Evolutionary conservation across 352 stramenopile species (phyloP).

Genomic region (Phytophthora boehmeriae): DNA sequence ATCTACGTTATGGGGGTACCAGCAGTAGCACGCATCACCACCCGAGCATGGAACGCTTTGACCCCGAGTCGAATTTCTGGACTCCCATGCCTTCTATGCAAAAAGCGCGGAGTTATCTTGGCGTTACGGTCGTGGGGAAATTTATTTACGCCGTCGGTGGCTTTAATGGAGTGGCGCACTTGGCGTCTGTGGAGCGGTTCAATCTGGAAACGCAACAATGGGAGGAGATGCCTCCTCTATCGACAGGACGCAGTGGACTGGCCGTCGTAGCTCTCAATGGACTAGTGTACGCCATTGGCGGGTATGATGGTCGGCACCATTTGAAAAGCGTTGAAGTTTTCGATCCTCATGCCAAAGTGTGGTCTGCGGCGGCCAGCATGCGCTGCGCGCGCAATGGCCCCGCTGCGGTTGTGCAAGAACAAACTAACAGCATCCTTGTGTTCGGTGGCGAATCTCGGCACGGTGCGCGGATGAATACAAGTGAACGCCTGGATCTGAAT

Average conservation of each 20-base stretch:
- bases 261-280: slow-evolving; percentile 54
- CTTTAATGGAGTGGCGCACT: slow-evolving; percentile 72
- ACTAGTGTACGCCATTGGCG: slow-evolving; percentile 66
- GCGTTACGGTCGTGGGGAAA: slow-evolving; percentile 44
- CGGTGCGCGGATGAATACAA: slow-evolving; percentile 67
- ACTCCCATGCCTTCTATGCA: slow-evolving; percentile 56
- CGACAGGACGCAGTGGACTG: slow-evolving; percentile 61
- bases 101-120: slow-evolving; percentile 67
- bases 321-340: slow-evolving; percentile 73
- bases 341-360: slow-evolving; percentile 53
- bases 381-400: slow-evolving; percentile 66
- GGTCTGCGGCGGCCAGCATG: slow-evolving; percentile 54
- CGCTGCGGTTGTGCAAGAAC: slow-evolving; percentile 49
- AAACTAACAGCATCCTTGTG: slow-evolving; percentile 60
- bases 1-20: slow-evolving; percentile 72
- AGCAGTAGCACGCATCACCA: slow-evolving; percentile 61
- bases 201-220: slow-evolving; percentile 48
- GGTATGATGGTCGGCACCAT: slow-evolving; percentile 71
- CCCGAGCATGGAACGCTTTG: slow-evolving; percentile 59
- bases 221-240: slow-evolving; percentile 58
- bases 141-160: slow-evolving; percentile 73
- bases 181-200: slow-evolving; percentile 63
- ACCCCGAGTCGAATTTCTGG: slow-evolving; percentile 64
- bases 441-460: slow-evolving; percentile 75
- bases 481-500: slow-evolving; percentile 54